Evolutionary conservation across 2,329 filamentous ascomycete species (phyloP).

Genomic region (Onygenales sp.): DNA sequence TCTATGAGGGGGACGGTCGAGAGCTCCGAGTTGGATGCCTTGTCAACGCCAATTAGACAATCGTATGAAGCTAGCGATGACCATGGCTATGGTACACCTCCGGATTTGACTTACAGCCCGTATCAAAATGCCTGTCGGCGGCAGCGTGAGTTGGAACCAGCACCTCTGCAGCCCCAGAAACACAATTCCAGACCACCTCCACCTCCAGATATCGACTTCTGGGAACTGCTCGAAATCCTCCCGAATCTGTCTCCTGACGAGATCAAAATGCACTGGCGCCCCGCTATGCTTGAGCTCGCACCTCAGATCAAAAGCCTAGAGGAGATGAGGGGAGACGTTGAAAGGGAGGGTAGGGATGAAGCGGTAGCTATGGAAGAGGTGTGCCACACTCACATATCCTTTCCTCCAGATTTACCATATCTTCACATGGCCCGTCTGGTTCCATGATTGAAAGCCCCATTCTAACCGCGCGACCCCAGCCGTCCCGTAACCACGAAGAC

Average conservation of each 20-base stretch:
- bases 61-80: constrained; percentile 4
- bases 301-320: background rate
- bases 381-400: background rate
- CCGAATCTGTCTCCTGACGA: constrained; percentile 8
- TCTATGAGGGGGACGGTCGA: background rate
- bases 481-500: background rate
- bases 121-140: background rate
- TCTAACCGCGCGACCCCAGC: background rate
- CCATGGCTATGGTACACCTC: constrained; percentile 1
- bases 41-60: constrained; percentile 3
- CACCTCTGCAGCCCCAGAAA: background rate
- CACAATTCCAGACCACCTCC: constrained; percentile 3
- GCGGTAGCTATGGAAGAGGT: background rate
- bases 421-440: background rate
- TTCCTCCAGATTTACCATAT: background rate
- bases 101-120: constrained; percentile 2
- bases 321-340: background rate
- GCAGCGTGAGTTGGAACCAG: background rate
- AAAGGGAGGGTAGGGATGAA: background rate
- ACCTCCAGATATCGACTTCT: constrained; percentile 6
- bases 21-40: constrained; percentile 6
- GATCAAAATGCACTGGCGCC: constrained; percentile 10
- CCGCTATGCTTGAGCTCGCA: constrained; percentile 2
- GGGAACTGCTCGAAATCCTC: constrained; percentile 8
- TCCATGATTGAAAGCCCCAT: background rate